Percentiles rank a stretch among this genome's conserved stretches.
phyloP scores from a whole-genome alignment of 1,284 basidiomycete genomes.

The Termitomyces sp. region DNA sequence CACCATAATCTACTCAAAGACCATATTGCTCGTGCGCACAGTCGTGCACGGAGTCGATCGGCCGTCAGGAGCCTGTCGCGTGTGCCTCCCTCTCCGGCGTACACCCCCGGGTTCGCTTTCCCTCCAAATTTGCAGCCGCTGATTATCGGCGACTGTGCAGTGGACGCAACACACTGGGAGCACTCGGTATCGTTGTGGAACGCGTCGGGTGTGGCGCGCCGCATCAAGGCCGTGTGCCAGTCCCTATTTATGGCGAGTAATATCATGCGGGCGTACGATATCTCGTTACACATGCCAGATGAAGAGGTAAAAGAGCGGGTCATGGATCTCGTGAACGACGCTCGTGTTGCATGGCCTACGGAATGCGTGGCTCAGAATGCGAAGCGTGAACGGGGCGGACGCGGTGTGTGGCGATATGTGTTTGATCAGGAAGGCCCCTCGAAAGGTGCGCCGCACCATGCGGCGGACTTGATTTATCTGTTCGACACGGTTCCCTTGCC shows the following conservation, averaged over 20 bases:
- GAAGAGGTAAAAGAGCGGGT: conserved; percentile 63
- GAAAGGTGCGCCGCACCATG: conserved; percentile 58
- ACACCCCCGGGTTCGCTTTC: conserved; percentile 23
- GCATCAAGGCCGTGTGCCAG: conserved; percentile 68
- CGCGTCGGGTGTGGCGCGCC: conserved; percentile 50
- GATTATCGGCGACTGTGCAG: conserved; percentile 68
- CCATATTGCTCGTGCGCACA: conserved; percentile 20
- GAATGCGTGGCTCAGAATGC: conserved; percentile 52
- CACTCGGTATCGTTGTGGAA: conserved; percentile 57
- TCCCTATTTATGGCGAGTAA: conserved; percentile 55
- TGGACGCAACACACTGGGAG: conserved; percentile 60
- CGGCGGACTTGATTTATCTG: conserved; percentile 65
- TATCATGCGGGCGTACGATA: conserved; percentile 66
- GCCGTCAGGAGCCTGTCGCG: conserved; percentile 15
- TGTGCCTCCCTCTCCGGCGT: conserved; percentile 18
- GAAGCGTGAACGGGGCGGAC: conserved; percentile 43
- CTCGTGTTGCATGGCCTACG: conserved; percentile 69
- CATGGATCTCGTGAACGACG: conserved; percentile 66
- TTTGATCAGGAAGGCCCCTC: conserved; percentile 74
- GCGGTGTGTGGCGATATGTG: conserved; percentile 67
- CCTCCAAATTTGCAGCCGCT: conserved; percentile 51
- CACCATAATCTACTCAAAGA: conserved; percentile 26
- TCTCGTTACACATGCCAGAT: conserved; percentile 48
- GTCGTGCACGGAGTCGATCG: conserved; percentile 25
- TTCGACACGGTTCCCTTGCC: conserved; percentile 65